Base-by-base conservation (phyloP, 805 yeast species). In the Candida insectalens region DNA sequence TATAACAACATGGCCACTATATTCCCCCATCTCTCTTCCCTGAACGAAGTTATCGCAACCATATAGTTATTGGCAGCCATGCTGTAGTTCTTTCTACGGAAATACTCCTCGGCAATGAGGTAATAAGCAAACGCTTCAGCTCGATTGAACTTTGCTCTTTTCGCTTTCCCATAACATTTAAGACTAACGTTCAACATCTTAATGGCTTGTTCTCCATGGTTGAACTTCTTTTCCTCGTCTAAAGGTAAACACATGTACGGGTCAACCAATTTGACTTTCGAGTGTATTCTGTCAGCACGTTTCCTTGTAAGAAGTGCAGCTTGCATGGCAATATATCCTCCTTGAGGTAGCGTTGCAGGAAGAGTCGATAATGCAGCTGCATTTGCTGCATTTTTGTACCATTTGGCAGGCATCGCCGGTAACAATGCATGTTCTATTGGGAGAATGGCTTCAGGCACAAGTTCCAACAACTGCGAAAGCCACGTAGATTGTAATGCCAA, bases 401-500 rank as follows among this genome's bases (percentile, higher is more conserved):
- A 47, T 33, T 40, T 44, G 18, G 44, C 41, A 30, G 36, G 48
- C 34, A 36, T 37, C 29, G 53, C 51, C 2, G 73, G 67, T 9
- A 44, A 46, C 19, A 51, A 32, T 1, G 57, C 36, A 32, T 47
- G 41, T 15, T 60, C 65, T 3, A 56, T 43, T 3, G 71, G 69
- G 4, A 69, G 51, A 3, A 60, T 36, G 9, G 46, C 42, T 2
- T 53, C 55, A 0, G 82, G 82, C 1, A 71, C 59, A n/a, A 54
- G 34, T 7, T 59, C 64, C 33, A 76, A 55, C 13, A 80, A 50
- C 36, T 77, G 71, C 0, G 81, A 84, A 9, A 83, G 56, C 76
- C 81, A 70, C 27, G 72, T 67, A 42, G 72, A 69, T 47, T 83
- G 94, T n/a, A 57, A 47, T 1, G 77, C 67, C 8, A 65, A 45